A percentile compares a stretch with the other conserved stretches of the same genome.
phyloP scores from a whole-genome alignment of 768 basidiomycete genomes.

The Hericium erinaceus region DNA sequence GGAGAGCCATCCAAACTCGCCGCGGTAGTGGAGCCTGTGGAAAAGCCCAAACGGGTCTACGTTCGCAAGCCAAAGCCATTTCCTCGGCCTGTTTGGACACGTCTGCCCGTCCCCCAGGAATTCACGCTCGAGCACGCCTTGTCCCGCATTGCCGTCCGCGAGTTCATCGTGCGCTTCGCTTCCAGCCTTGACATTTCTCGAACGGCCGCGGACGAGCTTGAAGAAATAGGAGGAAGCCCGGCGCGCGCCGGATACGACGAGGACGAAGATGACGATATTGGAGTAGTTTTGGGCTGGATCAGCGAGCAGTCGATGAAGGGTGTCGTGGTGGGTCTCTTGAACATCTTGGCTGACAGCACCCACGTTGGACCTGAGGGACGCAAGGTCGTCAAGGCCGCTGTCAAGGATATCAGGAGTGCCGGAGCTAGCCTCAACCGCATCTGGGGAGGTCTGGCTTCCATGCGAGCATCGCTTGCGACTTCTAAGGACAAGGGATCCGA shows the following conservation, averaged over 20 bases:
- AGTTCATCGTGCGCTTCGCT: slow-evolving; percentile 62
- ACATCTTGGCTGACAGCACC: slow-evolving; percentile 33
- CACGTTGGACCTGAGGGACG: slow-evolving; percentile 23
- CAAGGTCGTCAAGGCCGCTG: slow-evolving; percentile 32
- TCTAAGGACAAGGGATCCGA: background rate
- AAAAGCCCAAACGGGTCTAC: slow-evolving; percentile 8
- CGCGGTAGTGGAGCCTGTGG: background rate
- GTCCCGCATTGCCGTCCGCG: slow-evolving; percentile 61
- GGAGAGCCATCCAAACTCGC: background rate
- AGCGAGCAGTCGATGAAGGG: slow-evolving; percentile 57
- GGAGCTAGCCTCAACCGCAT: slow-evolving; percentile 54
- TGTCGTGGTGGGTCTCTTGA: slow-evolving; percentile 52
- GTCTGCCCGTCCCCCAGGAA: slow-evolving; percentile 28
- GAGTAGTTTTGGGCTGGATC: slow-evolving; percentile 42
- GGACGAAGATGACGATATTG: slow-evolving; percentile 13
- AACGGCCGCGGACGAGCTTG: slow-evolving; percentile 54
- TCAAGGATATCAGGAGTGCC: slow-evolving; percentile 42
- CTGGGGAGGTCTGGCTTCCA: slow-evolving; percentile 43
- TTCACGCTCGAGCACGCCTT: slow-evolving; percentile 41
- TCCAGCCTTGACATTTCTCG: slow-evolving; percentile 42
- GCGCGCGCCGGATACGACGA: slow-evolving; percentile 32
- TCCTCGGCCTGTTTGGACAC: slow-evolving; percentile 46
- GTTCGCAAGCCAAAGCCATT: slow-evolving; percentile 22
- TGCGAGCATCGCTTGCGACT: slow-evolving; percentile 29
- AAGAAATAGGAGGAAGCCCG: slow-evolving; percentile 27